Evolutionary conservation across 805 yeast species (phyloP).

Genomic region (Candida quercuum): DNA sequence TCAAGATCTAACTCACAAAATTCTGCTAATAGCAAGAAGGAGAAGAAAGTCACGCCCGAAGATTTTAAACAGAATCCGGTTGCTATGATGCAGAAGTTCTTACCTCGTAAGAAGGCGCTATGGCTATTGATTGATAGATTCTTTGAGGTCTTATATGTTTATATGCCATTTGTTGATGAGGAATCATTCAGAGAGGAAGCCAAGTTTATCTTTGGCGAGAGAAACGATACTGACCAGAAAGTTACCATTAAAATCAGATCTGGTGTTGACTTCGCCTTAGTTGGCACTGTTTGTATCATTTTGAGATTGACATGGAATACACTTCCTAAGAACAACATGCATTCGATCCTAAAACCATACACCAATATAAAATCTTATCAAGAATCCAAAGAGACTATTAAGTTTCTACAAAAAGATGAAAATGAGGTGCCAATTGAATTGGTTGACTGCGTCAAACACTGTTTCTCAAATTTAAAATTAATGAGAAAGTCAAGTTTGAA

Average conservation of each 20-base stretch:
- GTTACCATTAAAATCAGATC: constrained; percentile 28
- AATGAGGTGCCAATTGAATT: constrained; percentile 35
- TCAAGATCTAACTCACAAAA: constrained; percentile 14
- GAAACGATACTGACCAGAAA: constrained; percentile 24
- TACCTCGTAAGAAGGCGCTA: constrained; percentile 52
- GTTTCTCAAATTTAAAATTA: constrained; percentile 36
- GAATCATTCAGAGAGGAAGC: constrained; percentile 39
- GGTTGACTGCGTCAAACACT: constrained; percentile 40
- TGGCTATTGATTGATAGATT: constrained; percentile 55
- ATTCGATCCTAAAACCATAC: constrained; percentile 12
- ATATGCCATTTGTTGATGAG: constrained; percentile 65
- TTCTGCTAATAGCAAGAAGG: neutral
- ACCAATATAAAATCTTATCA: constrained; percentile 13
- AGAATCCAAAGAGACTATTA: constrained; percentile 12
- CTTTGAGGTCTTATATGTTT: constrained; percentile 55
- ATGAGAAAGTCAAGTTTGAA: constrained; percentile 40
- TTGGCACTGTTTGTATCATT: constrained; percentile 48
- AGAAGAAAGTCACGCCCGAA: constrained; percentile 11
- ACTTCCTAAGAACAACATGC: constrained; percentile 35
- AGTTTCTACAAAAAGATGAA: constrained; percentile 32
- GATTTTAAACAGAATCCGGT: constrained; percentile 25
- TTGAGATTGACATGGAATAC: constrained; percentile 53
- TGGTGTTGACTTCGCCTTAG: constrained; percentile 37
- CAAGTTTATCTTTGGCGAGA: constrained; percentile 38
- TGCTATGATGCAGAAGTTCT: constrained; percentile 31